phyloP scores from a whole-genome alignment of 2,329 filamentous ascomycete genomes.

The Xylariaceae sp. region DNA sequence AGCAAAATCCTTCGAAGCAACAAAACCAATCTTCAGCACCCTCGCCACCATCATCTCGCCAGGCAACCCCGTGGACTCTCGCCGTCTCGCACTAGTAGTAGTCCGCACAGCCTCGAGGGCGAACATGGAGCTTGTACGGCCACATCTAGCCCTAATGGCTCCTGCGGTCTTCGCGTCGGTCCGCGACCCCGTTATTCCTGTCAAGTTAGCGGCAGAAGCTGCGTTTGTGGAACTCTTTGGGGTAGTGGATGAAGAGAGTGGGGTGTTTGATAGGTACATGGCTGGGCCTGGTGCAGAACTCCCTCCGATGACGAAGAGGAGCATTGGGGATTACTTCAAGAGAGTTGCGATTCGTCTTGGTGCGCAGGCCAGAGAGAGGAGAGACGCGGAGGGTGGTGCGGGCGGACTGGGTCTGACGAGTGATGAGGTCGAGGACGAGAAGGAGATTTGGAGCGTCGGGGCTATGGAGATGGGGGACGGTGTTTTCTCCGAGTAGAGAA shows the following conservation, averaged over 20 bases:
- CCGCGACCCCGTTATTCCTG: conserved; percentile 85
- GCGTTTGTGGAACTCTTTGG: conserved; percentile 89
- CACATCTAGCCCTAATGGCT: conserved; percentile 76
- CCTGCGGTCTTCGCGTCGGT: conserved; percentile 85
- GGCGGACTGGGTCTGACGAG: conserved; percentile 81
- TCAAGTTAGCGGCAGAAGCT: conserved; percentile 92
- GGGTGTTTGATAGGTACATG: conserved; percentile 90
- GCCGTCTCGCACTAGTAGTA: conserved; percentile 81
- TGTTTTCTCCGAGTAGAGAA: conserved; percentile 40
- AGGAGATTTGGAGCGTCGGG: conserved; percentile 92
- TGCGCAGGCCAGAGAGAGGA: conserved; percentile 81
- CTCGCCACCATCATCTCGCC: conserved; percentile 73
- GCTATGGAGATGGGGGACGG: conserved; percentile 76
- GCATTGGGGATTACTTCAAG: conserved; percentile 97
- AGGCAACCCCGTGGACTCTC: conserved; percentile 74
- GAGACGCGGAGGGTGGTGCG: conserved; percentile 84
- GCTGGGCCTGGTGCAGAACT: conserved; percentile 61
- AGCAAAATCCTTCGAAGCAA: conserved; percentile 67
- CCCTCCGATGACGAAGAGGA: conserved; percentile 70
- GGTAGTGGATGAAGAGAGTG: conserved; percentile 80
- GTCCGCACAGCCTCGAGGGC: conserved; percentile 78
- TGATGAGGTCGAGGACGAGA: conserved; percentile 91
- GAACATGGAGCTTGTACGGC: conserved; percentile 74
- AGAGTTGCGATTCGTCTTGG: conserved; percentile 80
- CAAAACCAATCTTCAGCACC: conserved; percentile 75